Evolutionary conservation across 2,329 filamentous ascomycete species (phyloP).

Genomic region (Fusarium sulawesiense): DNA sequence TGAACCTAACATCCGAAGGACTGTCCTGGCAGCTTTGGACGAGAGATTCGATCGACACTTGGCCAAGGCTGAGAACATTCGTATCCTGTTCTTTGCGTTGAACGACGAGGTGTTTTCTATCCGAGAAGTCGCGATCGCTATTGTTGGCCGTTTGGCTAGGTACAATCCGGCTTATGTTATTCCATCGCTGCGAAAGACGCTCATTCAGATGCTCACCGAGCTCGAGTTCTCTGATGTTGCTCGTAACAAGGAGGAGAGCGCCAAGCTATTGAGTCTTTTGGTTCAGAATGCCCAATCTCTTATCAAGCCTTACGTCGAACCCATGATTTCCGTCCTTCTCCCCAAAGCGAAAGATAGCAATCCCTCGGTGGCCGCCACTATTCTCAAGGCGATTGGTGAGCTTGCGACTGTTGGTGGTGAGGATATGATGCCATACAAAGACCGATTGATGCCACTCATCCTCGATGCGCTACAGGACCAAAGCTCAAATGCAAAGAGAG

Average conservation of each 20-base stretch:
- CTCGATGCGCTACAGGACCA: slow-evolving; percentile 94
- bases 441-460: slow-evolving; percentile 93
- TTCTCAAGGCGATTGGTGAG: slow-evolving; percentile 94
- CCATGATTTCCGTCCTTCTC: slow-evolving; percentile 93
- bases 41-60: slow-evolving; percentile 95
- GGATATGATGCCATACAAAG: slow-evolving; percentile 92
- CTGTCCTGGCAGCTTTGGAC: slow-evolving; percentile 89
- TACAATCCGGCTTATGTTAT: slow-evolving; percentile 98
- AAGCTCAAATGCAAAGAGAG: slow-evolving; percentile 87
- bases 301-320: slow-evolving; percentile 96
- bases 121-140: slow-evolving; percentile 92
- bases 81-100: slow-evolving; percentile 92
- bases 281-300: slow-evolving; percentile 92
- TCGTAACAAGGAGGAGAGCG: slow-evolving; percentile 95
- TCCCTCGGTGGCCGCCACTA: slow-evolving; percentile 90
- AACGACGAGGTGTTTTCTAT: slow-evolving; percentile 96
- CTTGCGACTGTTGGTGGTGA: slow-evolving; percentile 93
- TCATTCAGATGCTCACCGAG: slow-evolving; percentile 96
- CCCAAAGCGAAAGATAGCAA: slow-evolving; percentile 90
- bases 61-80: slow-evolving; percentile 97
- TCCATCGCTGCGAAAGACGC: slow-evolving; percentile 90
- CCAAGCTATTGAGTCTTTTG: slow-evolving; percentile 89
- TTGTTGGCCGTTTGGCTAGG: slow-evolving; percentile 90
- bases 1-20: slow-evolving; percentile 87
- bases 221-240: slow-evolving; percentile 96